Evolutionary conservation across 805 yeast species (phyloP).

Genomic region (Ogataea philodendri): DNA sequence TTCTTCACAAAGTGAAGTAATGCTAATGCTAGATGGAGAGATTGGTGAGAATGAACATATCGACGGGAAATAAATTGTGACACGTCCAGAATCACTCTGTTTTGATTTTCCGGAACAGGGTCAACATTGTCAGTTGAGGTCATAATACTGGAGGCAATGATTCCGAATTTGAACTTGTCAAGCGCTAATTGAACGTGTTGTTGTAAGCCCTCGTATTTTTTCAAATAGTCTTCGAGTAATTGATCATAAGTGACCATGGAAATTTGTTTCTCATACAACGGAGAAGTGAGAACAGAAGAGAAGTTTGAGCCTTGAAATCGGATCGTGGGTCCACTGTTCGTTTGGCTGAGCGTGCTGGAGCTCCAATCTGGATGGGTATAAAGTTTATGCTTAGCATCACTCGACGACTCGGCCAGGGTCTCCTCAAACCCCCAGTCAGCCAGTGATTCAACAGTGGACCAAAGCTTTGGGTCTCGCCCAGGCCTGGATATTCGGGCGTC

Average conservation of each 20-base stretch:
- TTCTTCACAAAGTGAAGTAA: slow-evolving; percentile 19
- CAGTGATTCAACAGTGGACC: slow-evolving; percentile 9
- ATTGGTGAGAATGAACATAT: slow-evolving; percentile 22
- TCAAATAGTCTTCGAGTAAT: slow-evolving; percentile 10
- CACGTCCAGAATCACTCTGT: slow-evolving; percentile 14
- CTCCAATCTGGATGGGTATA: slow-evolving; percentile 8
- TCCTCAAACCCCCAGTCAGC: slow-evolving; percentile 29
- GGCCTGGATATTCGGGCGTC: slow-evolving; percentile 8
- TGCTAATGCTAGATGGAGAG: slow-evolving; percentile 19
- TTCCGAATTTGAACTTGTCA: slow-evolving; percentile 29
- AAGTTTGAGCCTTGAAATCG: slow-evolving; percentile 1
- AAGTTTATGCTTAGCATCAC: neutral
- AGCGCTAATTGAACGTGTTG: slow-evolving; percentile 12
- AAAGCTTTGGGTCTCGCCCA: slow-evolving; percentile 2
- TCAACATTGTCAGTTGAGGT: slow-evolving; percentile 11
- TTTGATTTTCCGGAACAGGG: slow-evolving; percentile 1
- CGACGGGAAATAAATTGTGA: slow-evolving; percentile 18
- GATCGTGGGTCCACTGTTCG: neutral
- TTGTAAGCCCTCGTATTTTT: neutral
- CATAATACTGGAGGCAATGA: slow-evolving; percentile 26
- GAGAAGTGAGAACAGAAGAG: neutral
- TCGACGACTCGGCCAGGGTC: slow-evolving; percentile 6
- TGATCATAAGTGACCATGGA: neutral
- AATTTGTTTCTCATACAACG: neutral
- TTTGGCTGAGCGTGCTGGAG: slow-evolving; percentile 7